Conservation (phyloP, 140 eudicot species). For the Flaveria floridana region DNA sequence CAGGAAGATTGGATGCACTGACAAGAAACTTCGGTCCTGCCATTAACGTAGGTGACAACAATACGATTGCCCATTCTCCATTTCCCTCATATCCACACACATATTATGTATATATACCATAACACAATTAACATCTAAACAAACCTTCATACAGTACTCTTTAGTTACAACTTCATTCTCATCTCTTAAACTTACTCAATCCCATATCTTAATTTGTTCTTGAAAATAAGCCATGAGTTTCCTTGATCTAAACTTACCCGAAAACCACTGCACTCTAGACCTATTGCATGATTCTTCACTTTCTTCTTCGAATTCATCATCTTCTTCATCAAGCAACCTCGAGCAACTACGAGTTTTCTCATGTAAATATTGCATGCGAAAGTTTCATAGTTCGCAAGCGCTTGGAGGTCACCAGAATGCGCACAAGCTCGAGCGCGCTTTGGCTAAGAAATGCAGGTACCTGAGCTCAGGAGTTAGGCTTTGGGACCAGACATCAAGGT, state of each 20-base stretch:
- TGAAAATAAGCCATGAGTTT: conserved; percentile 43
- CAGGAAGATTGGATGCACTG: conserved; percentile 35
- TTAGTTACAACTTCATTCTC: neutral
- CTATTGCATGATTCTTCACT: conserved; percentile 36
- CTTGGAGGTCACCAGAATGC: conserved; percentile 98
- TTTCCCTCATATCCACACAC: neutral
- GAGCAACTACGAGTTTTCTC: conserved; percentile 62
- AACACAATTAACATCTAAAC: neutral
- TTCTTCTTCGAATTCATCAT: neutral
- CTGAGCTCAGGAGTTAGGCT: conserved; percentile 33
- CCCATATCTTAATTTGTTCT: conserved; percentile 6
- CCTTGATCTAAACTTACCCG: conserved; percentile 50
- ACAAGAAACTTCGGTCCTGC: conserved; percentile 53
- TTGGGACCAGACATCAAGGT: conserved; percentile 36
- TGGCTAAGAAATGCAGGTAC: conserved; percentile 70
- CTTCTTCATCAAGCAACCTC: conserved; percentile 40
- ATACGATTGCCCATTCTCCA: conserved; percentile 48
- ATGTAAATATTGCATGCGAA: conserved; percentile 80
- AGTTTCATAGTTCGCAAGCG: conserved; percentile 81
- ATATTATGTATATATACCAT: neutral
- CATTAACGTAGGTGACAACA: conserved; percentile 57
- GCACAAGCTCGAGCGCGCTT: conserved; percentile 76
- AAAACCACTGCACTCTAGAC: conserved; percentile 37
- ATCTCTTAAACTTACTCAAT: conserved; percentile 1
- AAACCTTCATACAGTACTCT: conserved; percentile 16